Evolutionary conservation across 2,329 filamentous ascomycete genomes (phyloP).

Genomic region (Aspergillus fructus): DNA sequence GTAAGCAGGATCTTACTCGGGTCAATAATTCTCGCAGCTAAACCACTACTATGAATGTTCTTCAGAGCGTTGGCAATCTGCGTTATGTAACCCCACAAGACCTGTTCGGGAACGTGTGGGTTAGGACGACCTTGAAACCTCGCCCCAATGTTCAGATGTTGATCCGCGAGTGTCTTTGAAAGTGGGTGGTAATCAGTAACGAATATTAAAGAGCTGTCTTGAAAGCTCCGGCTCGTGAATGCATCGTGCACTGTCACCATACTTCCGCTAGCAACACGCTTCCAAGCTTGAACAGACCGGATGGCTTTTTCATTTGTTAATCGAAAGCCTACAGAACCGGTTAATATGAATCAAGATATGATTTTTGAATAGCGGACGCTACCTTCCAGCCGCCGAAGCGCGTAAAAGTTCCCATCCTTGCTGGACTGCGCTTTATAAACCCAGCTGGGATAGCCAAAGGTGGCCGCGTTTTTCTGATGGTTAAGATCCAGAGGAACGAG

Average conservation of each 20-base stretch:
- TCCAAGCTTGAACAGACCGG: constrained; percentile 83
- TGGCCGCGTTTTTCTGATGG: constrained; percentile 71
- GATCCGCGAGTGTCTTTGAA: constrained; percentile 83
- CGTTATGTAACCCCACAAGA: constrained; percentile 88
- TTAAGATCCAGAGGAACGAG: constrained; percentile 84
- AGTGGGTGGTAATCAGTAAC: constrained; percentile 91
- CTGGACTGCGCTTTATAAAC: constrained; percentile 90
- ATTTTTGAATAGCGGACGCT: constrained; percentile 6
- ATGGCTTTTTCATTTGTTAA: constrained; percentile 89
- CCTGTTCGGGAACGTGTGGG: constrained; percentile 64
- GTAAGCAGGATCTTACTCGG: constrained; percentile 87
- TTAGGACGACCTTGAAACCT: constrained; percentile 46
- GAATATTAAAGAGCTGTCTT: constrained; percentile 90
- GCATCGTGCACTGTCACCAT: constrained; percentile 87
- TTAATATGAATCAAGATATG: neutral
- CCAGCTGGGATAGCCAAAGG: constrained; percentile 89
- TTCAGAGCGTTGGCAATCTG: constrained; percentile 88
- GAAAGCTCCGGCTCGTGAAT: constrained; percentile 90
- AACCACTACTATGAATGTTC: constrained; percentile 74
- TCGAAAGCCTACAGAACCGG: constrained; percentile 62
- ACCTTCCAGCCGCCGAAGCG: constrained; percentile 81
- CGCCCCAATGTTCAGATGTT: constrained; percentile 55
- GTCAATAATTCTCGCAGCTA: constrained; percentile 84
- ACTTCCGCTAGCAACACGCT: constrained; percentile 74
- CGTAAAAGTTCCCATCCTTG: constrained; percentile 87